A percentile compares a stretch with the other conserved stretches of the same genome.
phyloP scores from a whole-genome alignment of 169 alveolate species.

The Plasmodium sp. region DNA sequence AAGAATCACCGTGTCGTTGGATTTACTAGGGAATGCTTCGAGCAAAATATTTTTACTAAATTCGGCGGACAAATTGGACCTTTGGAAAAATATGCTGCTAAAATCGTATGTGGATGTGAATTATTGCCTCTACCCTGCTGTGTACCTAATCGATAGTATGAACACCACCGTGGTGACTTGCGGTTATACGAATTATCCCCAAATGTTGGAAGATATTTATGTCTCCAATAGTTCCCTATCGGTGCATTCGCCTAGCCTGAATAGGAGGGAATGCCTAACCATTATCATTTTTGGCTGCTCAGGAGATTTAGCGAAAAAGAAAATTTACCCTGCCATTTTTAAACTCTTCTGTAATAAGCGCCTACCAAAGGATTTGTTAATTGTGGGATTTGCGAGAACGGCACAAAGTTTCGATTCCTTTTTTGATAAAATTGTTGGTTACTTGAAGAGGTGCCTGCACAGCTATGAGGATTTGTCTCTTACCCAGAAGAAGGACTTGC shows the following conservation, averaged over 20 bases:
- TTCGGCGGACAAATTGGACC: constrained; percentile 76
- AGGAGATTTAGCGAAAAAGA: constrained; percentile 82
- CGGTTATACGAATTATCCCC: constrained; percentile 54
- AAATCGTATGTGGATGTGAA: constrained; percentile 36
- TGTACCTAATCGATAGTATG: constrained; percentile 15
- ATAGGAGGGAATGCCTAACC: constrained; percentile 60
- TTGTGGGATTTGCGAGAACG: constrained; percentile 76
- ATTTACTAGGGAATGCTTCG: constrained; percentile 74
- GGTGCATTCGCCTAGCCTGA: background rate
- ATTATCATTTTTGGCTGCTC: constrained; percentile 80
- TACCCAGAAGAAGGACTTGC: constrained; percentile 35
- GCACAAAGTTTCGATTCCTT: constrained; percentile 40
- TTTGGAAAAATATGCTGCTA: constrained; percentile 75
- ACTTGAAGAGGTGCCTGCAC: constrained; percentile 68
- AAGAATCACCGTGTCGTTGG: constrained; percentile 79
- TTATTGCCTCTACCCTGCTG: constrained; percentile 52
- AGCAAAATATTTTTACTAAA: constrained; percentile 74
- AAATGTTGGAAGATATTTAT: constrained; percentile 56
- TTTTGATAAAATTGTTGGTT: constrained; percentile 40
- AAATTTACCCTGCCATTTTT: constrained; percentile 82
- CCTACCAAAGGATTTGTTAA: constrained; percentile 77
- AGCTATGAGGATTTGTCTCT: constrained; percentile 67
- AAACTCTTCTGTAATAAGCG: constrained; percentile 81
- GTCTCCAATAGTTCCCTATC: constrained; percentile 45
- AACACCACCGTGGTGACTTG: constrained; percentile 57